Evolutionary conservation across 176 grass and related monocot species (phyloP).

Genomic region (Saccharum spontaneum): DNA sequence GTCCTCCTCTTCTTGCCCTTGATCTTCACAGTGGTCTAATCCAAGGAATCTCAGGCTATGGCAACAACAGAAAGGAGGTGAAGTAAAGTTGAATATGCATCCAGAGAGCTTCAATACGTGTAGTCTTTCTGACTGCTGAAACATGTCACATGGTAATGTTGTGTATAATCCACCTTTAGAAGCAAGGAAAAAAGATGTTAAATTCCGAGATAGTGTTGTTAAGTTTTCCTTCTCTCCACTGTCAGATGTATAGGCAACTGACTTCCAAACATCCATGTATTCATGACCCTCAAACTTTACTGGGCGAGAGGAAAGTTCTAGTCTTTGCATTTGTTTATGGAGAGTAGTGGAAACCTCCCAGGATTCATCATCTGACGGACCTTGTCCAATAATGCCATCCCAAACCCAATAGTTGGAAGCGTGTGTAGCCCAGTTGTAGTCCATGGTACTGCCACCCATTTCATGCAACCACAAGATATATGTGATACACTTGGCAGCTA

Average conservation of each 20-base stretch:
- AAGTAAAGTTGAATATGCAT: slow-evolving; percentile 6
- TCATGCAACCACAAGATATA: neutral
- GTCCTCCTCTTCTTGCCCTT: neutral
- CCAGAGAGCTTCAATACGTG: neutral
- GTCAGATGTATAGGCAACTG: neutral
- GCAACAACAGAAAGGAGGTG: slow-evolving; percentile 2
- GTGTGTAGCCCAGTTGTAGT: neutral
- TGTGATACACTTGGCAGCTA: neutral
- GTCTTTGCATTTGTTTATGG: neutral
- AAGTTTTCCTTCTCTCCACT: neutral
- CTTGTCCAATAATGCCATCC: neutral
- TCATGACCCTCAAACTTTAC: accelerated
- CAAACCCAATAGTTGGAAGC: slow-evolving; percentile 29
- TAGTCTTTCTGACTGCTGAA: neutral
- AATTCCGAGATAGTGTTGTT: neutral
- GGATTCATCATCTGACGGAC: neutral
- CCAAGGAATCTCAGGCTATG: slow-evolving; percentile 14
- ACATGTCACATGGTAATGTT: neutral
- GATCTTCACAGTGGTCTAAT: neutral
- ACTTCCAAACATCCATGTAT: neutral
- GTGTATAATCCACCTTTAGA: accelerated
- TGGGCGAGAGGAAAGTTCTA: neutral
- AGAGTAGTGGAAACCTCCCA: neutral
- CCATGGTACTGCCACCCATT: accelerated
- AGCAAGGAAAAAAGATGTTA: neutral